Evolutionary conservation across 768 basidiomycete genomes (phyloP), one percentile per base, ranked within the genome.

Genomic region (Cubamyces sp.): DNA sequence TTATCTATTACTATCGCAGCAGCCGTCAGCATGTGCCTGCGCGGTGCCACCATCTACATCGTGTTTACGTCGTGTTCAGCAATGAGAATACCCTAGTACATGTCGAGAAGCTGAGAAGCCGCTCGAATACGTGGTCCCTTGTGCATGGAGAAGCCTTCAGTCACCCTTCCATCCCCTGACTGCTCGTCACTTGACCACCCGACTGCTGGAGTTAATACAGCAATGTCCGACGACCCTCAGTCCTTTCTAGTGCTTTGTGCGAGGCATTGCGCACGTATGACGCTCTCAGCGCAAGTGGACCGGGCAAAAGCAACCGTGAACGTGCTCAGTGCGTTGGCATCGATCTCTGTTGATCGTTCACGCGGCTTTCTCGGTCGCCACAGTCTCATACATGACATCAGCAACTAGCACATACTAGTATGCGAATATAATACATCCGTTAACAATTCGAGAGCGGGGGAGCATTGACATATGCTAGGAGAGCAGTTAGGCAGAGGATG

Each of bases 31-130:
- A 54, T 41, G 62, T 48, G 53, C 54, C 54, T 60, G 53, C 63
- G 40, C 21, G 34, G 52, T 26, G 40, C 15, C 47, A 23, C 45
- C 34, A 41, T 51, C 46, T 15, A 60, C 58, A 64, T 47, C 64
- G 59, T 64, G 54, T 60, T 63, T 60, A 46, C 57, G 56, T 61
- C 54, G 55, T 64, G 54, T 58, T 37, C 37, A 47, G 56, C 47
- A 45, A 54, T 55, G 57, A 30, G 62, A 41, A 41, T 54, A 37
- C 57, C 41, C 62, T 23, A 59, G 62, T 47, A 41, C 45, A 43
- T 37, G 53, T 39, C 39, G 41, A 58, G 62, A 64, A 64, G 57
- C 52, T 5, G 26, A 30, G 62, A 64, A 59, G 62, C 46, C 5
- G 26, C 46, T 18, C 46, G 19, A 19, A 45, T 52, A 41, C 39